Base-by-base conservation (phyloP, 2,329 filamentous ascomycete genomes). In the Myriosclerotinia duriaeana region DNA sequence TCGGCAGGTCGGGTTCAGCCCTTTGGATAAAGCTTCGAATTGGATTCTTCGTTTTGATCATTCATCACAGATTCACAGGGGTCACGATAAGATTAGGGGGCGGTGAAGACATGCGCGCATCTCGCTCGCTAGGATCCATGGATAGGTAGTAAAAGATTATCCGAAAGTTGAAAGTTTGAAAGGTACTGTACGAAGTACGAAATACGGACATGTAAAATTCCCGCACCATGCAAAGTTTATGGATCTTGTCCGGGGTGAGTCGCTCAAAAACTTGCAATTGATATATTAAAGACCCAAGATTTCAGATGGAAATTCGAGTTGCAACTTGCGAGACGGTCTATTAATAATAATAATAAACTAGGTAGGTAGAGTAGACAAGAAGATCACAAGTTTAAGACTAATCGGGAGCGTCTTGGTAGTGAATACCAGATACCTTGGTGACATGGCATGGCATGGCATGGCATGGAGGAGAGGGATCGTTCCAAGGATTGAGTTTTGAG, bases 11-110 rank as follows among this genome's bases (percentile, higher is more conserved):
- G 30, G 44, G n/a, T 40, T 60, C 42, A 60, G 42, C 17, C 56
- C 44, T 66, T 46, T 70, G 38, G 52, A 68, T 30, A 58, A 17
- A n/a, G 42, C 34, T 65, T 53, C 30, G 52, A 54, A 55, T 61
- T 5, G 34, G 38, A 36, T 42, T 36, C 40, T 17, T 52, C 61
- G 30, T 34, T 50, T 64, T 56, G 20, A 46, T 40, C 52, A 26
- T 55, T 54, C 36, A 36, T 58, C 15, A 26, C 66, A 36, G 53
- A 46, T 34, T 58, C 15, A 26, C 66, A 36, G 53, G 53, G 56
- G 17, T 54, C n/a, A 26, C 30, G 52, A 61, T 53, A 67, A 55
- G 62, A 65, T 65, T 65, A 58, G 53, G 34, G 34, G 53, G 61
- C 38, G 61, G 61, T 44, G 61, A 64, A 36, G 26, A 46, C 9